A percentile compares a stretch with the other conserved stretches of the same genome.
These are phyloP conservation scores for Aureobasidium uvarum DNA, from an alignment of 2,329 filamentous ascomycete genomes.

Conservation along the genomic window DNA sequence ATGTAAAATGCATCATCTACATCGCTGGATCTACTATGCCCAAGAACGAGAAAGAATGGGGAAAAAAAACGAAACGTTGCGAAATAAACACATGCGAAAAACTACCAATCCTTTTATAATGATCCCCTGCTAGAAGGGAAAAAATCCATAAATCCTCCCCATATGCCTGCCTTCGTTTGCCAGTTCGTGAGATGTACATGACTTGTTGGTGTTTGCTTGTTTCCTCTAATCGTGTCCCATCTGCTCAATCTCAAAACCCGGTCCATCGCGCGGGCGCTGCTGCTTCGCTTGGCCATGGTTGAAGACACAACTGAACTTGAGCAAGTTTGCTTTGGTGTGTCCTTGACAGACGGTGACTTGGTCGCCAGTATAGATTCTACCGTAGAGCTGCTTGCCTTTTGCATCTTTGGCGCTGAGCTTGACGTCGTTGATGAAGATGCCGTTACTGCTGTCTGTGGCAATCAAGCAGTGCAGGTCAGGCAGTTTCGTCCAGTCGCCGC, in stretches of 20 bases:
- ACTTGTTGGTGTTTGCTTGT: not conserved
- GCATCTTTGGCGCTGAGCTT: constrained; percentile 58
- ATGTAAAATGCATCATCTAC: not conserved
- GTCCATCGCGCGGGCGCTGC: not conserved
- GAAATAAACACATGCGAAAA: not conserved
- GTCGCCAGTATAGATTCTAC: constrained; percentile 73
- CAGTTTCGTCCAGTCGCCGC: constrained; percentile 56
- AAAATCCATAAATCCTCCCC: not conserved
- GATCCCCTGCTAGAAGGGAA: not conserved
- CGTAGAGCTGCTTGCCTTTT: constrained; percentile 55
- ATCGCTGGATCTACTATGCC: not conserved
- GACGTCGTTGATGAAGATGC: constrained; percentile 75
- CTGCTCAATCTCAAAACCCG: constrained; percentile 17
- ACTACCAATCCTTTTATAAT: not conserved
- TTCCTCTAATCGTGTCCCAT: constrained; percentile 15
- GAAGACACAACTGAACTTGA: constrained; percentile 48
- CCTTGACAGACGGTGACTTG: constrained; percentile 68
- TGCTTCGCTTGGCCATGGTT: constrained; percentile 41
- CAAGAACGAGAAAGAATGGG: not conserved
- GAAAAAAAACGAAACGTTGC: not conserved
- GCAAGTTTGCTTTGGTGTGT: constrained; percentile 29
- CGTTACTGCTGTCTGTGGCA: constrained; percentile 72
- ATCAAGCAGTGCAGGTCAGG: constrained; percentile 66
- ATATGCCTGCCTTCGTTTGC: not conserved
- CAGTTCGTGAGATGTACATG: constrained; percentile 13